These are phyloP conservation scores for Metschnikowia koreensis DNA, from an alignment of 805 yeast species.

Conservation along the genomic window DNA sequence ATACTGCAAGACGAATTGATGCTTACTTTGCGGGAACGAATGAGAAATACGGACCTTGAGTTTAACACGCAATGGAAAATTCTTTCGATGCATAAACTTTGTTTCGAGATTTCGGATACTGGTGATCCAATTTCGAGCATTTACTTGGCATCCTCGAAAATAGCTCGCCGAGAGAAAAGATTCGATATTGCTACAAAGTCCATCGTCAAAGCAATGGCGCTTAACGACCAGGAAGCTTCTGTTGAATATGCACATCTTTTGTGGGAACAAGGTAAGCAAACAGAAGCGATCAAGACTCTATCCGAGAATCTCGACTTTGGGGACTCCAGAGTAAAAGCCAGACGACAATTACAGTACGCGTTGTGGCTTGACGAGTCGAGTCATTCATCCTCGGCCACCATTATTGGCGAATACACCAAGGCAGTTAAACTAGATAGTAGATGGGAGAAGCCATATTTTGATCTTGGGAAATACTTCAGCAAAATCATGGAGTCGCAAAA, in stretches of 20 bases:
- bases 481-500: conserved; percentile 70
- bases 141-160: conserved; percentile 57
- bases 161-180: conserved; percentile 67
- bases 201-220: conserved; percentile 57
- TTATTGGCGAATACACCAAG: conserved; percentile 63
- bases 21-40: conserved; percentile 25
- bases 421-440: conserved; percentile 53
- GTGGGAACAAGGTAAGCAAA: conserved; percentile 87
- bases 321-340: conserved; percentile 25
- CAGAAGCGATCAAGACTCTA: conserved; percentile 73
- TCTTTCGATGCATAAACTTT: conserved; percentile 57
- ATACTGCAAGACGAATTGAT: conserved; percentile 17
- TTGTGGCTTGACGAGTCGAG: conserved; percentile 87
- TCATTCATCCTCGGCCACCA: conserved; percentile 72
- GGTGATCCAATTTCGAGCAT: conserved; percentile 46
- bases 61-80: conserved; percentile 61
- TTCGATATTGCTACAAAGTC: conserved; percentile 70
- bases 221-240: conserved; percentile 48
- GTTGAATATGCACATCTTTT: conserved; percentile 76
- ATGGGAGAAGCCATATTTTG: conserved; percentile 81
- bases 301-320: conserved; percentile 36
- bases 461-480: conserved; percentile 74
- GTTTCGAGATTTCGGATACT: conserved; percentile 23
- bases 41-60: conserved; percentile 37
- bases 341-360: conserved; percentile 73